Percentiles rank a stretch among this genome's conserved stretches.
Conservation (phyloP, 768 basidiomycete genomes). For the Asterophora parasitica region DNA sequence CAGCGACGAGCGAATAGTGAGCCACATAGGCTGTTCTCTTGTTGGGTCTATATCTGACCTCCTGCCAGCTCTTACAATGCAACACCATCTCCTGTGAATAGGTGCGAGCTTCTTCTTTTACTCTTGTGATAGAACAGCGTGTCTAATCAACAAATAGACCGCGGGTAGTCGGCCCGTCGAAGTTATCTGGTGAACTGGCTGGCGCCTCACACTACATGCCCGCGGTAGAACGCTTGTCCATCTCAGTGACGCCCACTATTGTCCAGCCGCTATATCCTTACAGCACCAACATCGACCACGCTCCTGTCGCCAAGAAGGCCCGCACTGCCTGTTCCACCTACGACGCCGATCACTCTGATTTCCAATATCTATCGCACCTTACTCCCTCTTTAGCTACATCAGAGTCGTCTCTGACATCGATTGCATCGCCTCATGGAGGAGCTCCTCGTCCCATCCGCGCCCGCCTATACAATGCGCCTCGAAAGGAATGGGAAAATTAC, state of each 20-base stretch:
- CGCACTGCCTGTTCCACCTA: background rate
- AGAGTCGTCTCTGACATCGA: background rate
- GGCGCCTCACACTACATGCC: background rate
- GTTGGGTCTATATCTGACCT: background rate
- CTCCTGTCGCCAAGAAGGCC: slow-evolving; percentile 5
- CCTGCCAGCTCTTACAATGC: background rate
- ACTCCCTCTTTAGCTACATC: background rate
- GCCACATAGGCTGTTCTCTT: background rate
- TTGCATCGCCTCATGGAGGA: background rate
- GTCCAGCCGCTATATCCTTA: background rate
- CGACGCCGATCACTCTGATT: background rate
- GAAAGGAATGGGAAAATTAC: slow-evolving; percentile 14
- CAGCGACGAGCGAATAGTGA: slow-evolving; percentile 7
- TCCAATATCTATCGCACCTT: background rate
- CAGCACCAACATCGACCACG: background rate
- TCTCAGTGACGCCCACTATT: background rate
- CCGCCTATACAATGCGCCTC: background rate
- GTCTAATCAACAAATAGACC: background rate
- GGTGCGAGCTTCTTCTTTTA: background rate
- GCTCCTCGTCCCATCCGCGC: background rate
- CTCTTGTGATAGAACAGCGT: background rate
- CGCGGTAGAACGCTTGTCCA: background rate
- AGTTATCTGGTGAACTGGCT: background rate
- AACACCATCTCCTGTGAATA: background rate
- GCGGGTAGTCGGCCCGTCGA: background rate